These are phyloP conservation scores for Crithidia bombi DNA, from an alignment of 208 protist genomes.

Conservation along the genomic window DNA sequence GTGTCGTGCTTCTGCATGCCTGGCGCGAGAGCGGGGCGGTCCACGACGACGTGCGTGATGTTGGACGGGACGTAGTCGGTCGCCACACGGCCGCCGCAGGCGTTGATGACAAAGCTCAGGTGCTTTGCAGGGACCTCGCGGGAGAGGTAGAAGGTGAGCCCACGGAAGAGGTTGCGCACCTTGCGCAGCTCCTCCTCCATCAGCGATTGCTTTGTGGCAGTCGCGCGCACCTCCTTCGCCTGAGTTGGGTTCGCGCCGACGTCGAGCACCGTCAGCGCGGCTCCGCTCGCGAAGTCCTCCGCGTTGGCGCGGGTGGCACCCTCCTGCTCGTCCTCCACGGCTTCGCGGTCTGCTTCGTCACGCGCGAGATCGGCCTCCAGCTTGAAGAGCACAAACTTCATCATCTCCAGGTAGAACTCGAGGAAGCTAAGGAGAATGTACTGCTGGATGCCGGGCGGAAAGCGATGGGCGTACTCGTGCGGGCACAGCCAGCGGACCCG, in stretches of 20 bases:
- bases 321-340: slow-evolving; percentile 28
- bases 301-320: slow-evolving; percentile 34
- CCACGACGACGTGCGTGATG: slow-evolving; percentile 89
- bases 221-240: slow-evolving; percentile 39
- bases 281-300: slow-evolving; percentile 32
- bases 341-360: slow-evolving; percentile 67
- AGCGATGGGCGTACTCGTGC: slow-evolving; percentile 96
- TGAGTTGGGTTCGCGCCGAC: slow-evolving; percentile 32
- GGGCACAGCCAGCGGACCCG: slow-evolving; percentile 98
- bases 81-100: slow-evolving; percentile 88
- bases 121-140: slow-evolving; percentile 91
- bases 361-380: slow-evolving; percentile 90
- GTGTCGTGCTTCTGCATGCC: slow-evolving; percentile 55
- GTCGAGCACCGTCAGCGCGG: slow-evolving; percentile 28
- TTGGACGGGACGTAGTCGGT: slow-evolving; percentile 68
- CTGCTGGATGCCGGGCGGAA: slow-evolving; percentile 95
- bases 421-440: slow-evolving; percentile 97
- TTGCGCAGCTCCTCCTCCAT: slow-evolving; percentile 67
- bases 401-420: slow-evolving; percentile 97
- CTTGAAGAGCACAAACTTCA: slow-evolving; percentile 97
- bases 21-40: slow-evolving; percentile 74
- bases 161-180: slow-evolving; percentile 65
- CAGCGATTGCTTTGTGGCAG: slow-evolving; percentile 46
- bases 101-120: slow-evolving; percentile 88
- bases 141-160: slow-evolving; percentile 87